Conservation (phyloP, 148 eudicot species). For the Rhododendron mucronatum region DNA sequence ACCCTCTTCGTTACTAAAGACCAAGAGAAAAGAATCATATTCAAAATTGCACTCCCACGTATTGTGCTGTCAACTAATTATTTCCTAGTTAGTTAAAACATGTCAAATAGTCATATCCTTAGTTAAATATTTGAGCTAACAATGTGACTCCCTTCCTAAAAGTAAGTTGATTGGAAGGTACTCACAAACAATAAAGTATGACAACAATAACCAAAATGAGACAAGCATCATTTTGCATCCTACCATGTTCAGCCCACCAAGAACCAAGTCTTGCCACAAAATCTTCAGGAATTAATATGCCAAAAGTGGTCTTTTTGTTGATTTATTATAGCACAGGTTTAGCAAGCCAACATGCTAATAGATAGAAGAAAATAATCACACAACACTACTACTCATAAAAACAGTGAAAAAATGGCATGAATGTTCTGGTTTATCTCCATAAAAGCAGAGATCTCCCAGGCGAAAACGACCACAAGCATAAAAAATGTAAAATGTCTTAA, state of each 20-base stretch:
- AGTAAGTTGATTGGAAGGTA: neutral
- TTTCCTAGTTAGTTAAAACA: neutral
- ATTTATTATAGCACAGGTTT: neutral
- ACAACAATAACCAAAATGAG: neutral
- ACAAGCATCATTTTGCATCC: neutral
- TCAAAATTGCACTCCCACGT: neutral
- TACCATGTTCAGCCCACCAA: neutral
- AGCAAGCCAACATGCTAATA: neutral
- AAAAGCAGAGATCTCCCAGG: neutral
- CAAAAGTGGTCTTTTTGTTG: neutral
- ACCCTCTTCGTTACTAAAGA: neutral
- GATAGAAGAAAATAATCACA: neutral
- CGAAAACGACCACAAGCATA: neutral
- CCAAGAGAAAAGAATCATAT: neutral
- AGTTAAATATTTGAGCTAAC: neutral
- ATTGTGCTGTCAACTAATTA: neutral
- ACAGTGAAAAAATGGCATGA: neutral
- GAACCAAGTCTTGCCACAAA: neutral
- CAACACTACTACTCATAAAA: neutral
- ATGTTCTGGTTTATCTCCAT: neutral
- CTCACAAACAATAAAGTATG: neutral
- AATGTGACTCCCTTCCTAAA: neutral
- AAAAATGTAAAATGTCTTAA: conserved; percentile 1
- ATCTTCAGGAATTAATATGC: neutral
- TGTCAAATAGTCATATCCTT: neutral